Base-by-base conservation (phyloP, 2,329 filamentous ascomycete genomes). In the Nemania abortiva region DNA sequence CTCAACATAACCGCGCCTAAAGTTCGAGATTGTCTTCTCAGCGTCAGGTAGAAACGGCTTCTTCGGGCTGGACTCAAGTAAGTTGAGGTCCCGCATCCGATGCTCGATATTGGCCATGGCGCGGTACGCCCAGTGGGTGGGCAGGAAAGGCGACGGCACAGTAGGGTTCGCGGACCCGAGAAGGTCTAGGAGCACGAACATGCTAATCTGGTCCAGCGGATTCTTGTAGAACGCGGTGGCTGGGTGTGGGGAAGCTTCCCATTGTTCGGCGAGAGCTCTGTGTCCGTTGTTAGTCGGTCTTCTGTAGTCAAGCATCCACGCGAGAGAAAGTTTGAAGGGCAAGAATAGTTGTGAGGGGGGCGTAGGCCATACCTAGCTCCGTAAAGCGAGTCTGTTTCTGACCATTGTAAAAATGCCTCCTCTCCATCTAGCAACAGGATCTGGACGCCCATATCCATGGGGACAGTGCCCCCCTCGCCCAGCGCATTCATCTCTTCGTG, bases 111-210 rank as follows among this genome's bases (percentile, higher is more conserved):
- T 78, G 0, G 90, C 89, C 80, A 95, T 85, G 65, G 85, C 84
- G 73, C 87, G 84, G 79, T 95, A 95, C 7, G 92, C 92, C 93
- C 93, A 96, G 76, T 95, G 92, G 0, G 92, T 95, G 1, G 90
- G 91, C 72, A 88, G 86, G 79, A 93, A 95, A 80, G 92, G 93
- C 0, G 90, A 92, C 1, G 89, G 90, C 2, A 95, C 85, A 0
- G 70, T 81, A 0, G 92, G 91, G 29, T 84, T 78, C 24, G 86
- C 82, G 0, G 87, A 79, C 1, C 92, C 92, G 0, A 95, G 85
- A 7, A 95, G 84, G 77, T 95, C 92, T 22, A 95, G 86, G 4
- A 95, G 86, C 15, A 94, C 84, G 77, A 95, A 94, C 3, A 95
- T 82, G 49, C 89, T 89, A 70, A 97, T 95, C 61, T 92, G 91